Evolutionary conservation across 768 basidiomycete species (phyloP).

Genomic region (Lactarius sanguifluus): DNA sequence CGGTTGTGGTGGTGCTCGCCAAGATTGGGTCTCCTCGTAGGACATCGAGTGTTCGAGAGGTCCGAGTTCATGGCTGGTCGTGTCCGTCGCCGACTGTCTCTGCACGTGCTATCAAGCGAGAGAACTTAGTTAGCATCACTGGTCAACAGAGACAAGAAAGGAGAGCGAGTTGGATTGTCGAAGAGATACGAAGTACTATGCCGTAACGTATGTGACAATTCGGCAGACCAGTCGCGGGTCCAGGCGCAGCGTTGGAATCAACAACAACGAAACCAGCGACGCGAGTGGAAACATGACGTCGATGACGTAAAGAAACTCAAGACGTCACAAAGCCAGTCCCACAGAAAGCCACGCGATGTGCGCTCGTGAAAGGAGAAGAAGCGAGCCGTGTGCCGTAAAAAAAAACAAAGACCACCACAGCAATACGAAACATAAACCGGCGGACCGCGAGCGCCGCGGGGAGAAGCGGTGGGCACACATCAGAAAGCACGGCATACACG

Average conservation of each 20-base stretch:
- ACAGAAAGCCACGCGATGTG: neutral
- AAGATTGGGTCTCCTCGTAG: neutral
- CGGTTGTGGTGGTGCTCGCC: neutral
- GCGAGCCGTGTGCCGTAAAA: neutral
- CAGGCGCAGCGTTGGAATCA: no score
- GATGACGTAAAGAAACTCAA: neutral
- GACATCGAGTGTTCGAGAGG: neutral
- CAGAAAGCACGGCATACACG: conserved; percentile 18
- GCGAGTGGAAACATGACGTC: neutral
- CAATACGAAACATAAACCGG: neutral
- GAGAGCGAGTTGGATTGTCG: no score
- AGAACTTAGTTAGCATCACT: conserved; percentile 5
- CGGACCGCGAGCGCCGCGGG: neutral
- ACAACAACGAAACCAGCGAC: neutral
- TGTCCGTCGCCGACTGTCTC: neutral
- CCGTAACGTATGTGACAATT: no score
- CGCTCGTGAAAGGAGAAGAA: neutral
- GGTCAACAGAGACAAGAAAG: neutral
- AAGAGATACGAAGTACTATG: no score
- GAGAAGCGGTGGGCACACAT: neutral
- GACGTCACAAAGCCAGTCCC: neutral
- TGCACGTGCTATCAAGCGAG: conserved; percentile 7
- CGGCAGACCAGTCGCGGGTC: no score
- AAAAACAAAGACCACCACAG: neutral
- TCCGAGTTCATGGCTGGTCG: neutral